Percentiles rank a stretch among this genome's conserved stretches.
These are phyloP conservation scores for Sphaceloma murrayae DNA, from an alignment of 2,329 filamentous ascomycete genomes.

Conservation along the genomic window DNA sequence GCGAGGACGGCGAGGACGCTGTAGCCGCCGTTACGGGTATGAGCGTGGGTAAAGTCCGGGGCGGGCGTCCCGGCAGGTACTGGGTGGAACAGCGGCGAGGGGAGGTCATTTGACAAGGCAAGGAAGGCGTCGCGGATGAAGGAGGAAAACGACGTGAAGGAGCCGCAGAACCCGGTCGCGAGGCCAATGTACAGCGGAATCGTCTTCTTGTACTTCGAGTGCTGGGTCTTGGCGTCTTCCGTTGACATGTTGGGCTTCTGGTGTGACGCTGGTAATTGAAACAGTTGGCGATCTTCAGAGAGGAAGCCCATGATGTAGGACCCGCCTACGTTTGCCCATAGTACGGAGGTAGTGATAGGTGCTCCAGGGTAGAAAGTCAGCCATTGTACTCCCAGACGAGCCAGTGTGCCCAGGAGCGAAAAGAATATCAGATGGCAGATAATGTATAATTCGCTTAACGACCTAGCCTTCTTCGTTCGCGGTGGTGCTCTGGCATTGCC, in stretches of 20 bases:
- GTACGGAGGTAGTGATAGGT: constrained; percentile 60
- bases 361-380: constrained; percentile 71
- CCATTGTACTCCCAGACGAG: constrained; percentile 68
- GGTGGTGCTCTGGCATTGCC: too few species aligned
- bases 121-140: constrained; percentile 76
- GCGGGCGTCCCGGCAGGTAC: constrained; percentile 19
- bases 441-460: constrained; percentile 43
- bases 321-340: constrained; percentile 85
- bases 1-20: constrained; percentile 73
- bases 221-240: constrained; percentile 25
- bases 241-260: constrained; percentile 30
- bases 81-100: constrained; percentile 40
- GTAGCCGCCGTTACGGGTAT: constrained; percentile 59
- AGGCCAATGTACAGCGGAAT: constrained; percentile 83
- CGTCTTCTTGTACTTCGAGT: constrained; percentile 61
- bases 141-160: constrained; percentile 80
- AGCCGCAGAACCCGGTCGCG: constrained; percentile 78
- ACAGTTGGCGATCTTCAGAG: constrained; percentile 65
- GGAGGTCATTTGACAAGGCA: constrained; percentile 64
- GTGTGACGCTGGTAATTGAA: constrained; percentile 56
- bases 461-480: neutral
- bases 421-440: constrained; percentile 78
- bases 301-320: constrained; percentile 80
- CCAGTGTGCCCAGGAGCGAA: constrained; percentile 72
- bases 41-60: constrained; percentile 27